Base-by-base conservation (phyloP, 2,329 filamentous ascomycete genomes). In the Albifimbria verrucaria region DNA sequence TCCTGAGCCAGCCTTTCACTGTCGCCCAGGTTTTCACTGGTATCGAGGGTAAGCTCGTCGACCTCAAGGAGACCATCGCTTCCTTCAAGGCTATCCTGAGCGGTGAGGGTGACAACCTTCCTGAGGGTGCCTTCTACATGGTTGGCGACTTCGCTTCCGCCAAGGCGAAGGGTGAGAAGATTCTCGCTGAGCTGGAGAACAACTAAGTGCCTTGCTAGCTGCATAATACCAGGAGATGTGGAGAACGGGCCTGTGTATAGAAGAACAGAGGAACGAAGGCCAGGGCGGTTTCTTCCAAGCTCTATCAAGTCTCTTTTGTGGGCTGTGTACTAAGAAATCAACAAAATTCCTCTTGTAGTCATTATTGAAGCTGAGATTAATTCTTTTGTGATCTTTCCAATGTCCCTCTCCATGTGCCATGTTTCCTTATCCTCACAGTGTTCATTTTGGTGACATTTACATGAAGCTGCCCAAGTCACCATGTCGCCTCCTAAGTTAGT, bases 1-100 rank as follows among this genome's bases (percentile, higher is more conserved):
- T 99, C 92, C 84, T 99, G 84, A 90, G 86, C 78, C 94, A 99
- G 85, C 94, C 94, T 74, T 99, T 99, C 87, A 94, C 94, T 68
- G 94, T 87, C 59, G 84, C 81, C 64, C 80, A 86, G 72, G 84
- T 92, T 70, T 92, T 92, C 86, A 92, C 89, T 77, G 83, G 83
- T 79, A 97, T 97, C 75, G 90, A 97, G 88, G 94, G 94, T 78
- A 85, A 86, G 78, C 89, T 99, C 66, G 94, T 99, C 69, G 92
- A 97, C 78, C 83, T 99, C 66, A 97, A 99, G 90, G 92, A 96
- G 77, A 99, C 94, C 74, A 97, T 99, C 72, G 75, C 81, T 71
- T 95, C 89, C 56, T 99, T 99, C 90, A 96, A 97, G 90, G 85
- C 90, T 68, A 97, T 97, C 76, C 87, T 97, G 71, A 84, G 80